Evolutionary conservation across 2,329 filamentous ascomycete species (phyloP).

Genomic region (Cladophialophora exuberans): DNA sequence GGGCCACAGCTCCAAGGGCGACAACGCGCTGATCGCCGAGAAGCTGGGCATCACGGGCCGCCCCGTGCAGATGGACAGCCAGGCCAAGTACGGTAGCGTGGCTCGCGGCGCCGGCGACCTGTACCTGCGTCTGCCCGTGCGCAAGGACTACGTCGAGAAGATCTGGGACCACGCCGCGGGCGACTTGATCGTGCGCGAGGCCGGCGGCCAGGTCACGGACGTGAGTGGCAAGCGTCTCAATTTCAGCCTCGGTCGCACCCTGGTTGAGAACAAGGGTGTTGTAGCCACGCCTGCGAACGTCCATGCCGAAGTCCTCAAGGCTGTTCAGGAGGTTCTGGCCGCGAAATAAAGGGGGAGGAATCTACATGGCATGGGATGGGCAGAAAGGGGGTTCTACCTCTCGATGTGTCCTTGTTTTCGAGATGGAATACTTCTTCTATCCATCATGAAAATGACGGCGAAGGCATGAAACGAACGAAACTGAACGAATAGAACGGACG

Average conservation of each 20-base stretch:
- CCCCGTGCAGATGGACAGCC: constrained; percentile 95
- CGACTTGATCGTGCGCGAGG: constrained; percentile 90
- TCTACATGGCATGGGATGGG: background rate
- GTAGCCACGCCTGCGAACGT: constrained; percentile 80
- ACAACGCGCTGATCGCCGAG: constrained; percentile 81
- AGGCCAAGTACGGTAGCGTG: constrained; percentile 97
- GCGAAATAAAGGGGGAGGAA: constrained; percentile 40
- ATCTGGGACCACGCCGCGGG: constrained; percentile 99
- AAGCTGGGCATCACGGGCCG: constrained; percentile 84
- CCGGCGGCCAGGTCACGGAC: constrained; percentile 90
- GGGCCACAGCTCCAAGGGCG: constrained; percentile 84
- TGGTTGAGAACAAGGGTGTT: constrained; percentile 90
- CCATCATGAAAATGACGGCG: too few species aligned
- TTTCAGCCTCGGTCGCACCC: constrained; percentile 82
- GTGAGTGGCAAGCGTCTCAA: constrained; percentile 81
- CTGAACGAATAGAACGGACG: too few species aligned
- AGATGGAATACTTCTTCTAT: too few species aligned
- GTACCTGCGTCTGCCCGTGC: constrained; percentile 86
- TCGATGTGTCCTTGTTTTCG: too few species aligned
- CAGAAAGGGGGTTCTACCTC: too few species aligned
- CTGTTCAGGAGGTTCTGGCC: constrained; percentile 76
- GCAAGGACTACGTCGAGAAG: constrained; percentile 92
- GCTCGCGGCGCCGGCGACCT: constrained; percentile 92
- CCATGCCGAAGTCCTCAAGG: constrained; percentile 75
- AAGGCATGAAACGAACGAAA: too few species aligned